phyloP scores from a whole-genome alignment of 257 asterid genomes.

The Penstemon eatonii region DNA sequence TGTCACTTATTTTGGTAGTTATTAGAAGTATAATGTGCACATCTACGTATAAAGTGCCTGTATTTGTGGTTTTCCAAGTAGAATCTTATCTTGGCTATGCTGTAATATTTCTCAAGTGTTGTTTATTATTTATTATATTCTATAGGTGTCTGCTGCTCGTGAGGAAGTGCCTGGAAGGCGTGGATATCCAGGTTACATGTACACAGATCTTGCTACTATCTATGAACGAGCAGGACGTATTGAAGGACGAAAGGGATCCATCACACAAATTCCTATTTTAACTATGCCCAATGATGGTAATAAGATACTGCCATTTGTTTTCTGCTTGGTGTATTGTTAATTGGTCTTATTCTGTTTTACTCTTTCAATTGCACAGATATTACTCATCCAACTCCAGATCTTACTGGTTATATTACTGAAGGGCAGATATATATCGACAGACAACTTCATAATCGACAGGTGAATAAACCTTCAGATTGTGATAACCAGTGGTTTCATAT shows the following conservation, averaged over 20 bases:
- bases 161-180: constrained; percentile 92
- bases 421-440: constrained; percentile 98
- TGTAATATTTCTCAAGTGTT: background rate
- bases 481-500: background rate
- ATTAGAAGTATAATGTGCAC: constrained; percentile 12
- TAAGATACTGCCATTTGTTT: background rate
- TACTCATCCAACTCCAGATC: constrained; percentile 99
- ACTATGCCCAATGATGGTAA: constrained; percentile 87
- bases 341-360: constrained; percentile 15
- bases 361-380: constrained; percentile 63
- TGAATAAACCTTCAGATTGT: constrained; percentile 21
- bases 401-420: constrained; percentile 97
- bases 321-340: constrained; percentile 4
- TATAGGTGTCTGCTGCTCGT: constrained; percentile 78
- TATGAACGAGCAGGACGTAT: constrained; percentile 87
- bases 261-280: constrained; percentile 74
- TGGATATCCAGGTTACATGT: constrained; percentile 89
- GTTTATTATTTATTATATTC: background rate
- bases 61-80: background rate
- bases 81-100: background rate
- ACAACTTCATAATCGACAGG: constrained; percentile 84
- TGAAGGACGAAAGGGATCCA: constrained; percentile 79
- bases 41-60: background rate
- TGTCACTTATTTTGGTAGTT: constrained; percentile 3
- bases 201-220: constrained; percentile 79